Conservation (phyloP, 371 early-diverging fungal species). For the Mucor saturninus region DNA sequence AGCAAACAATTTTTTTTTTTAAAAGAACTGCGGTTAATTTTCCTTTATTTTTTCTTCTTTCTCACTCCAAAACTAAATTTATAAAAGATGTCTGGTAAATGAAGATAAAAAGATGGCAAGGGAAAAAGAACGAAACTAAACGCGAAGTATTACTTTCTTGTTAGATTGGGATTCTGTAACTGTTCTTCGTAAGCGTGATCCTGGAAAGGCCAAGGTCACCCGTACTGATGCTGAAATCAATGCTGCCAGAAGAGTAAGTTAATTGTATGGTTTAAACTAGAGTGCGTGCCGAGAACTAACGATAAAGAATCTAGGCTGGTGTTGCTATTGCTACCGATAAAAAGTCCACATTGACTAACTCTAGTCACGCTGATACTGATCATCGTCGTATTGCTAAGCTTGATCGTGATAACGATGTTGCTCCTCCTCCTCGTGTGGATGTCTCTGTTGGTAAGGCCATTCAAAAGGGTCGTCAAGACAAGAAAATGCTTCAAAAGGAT, state of each 20-base stretch:
- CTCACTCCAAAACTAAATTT: background rate
- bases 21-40: constrained; percentile 9
- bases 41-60: constrained; percentile 11
- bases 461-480: constrained; percentile 77
- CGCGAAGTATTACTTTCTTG: constrained; percentile 6
- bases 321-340: constrained; percentile 73
- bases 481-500: constrained; percentile 89
- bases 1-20: background rate
- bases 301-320: constrained; percentile 46
- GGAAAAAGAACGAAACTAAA: background rate
- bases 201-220: constrained; percentile 67
- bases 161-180: constrained; percentile 79
- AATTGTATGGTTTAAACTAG: too few relatives aligned
- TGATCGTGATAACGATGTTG: constrained; percentile 89
- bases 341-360: constrained; percentile 62
- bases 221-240: constrained; percentile 75
- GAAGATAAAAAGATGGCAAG: background rate
- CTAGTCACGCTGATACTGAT: constrained; percentile 75
- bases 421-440: constrained; percentile 75
- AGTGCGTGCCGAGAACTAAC: too few relatives aligned
- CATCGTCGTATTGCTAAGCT: constrained; percentile 84
- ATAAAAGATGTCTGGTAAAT: constrained; percentile 35
- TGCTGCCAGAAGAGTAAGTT: constrained; percentile 73
- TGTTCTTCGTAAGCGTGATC: constrained; percentile 76
- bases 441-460: constrained; percentile 87